phyloP scores from a whole-genome alignment of 441 rosid species.

The Gossypium davidsonii region DNA sequence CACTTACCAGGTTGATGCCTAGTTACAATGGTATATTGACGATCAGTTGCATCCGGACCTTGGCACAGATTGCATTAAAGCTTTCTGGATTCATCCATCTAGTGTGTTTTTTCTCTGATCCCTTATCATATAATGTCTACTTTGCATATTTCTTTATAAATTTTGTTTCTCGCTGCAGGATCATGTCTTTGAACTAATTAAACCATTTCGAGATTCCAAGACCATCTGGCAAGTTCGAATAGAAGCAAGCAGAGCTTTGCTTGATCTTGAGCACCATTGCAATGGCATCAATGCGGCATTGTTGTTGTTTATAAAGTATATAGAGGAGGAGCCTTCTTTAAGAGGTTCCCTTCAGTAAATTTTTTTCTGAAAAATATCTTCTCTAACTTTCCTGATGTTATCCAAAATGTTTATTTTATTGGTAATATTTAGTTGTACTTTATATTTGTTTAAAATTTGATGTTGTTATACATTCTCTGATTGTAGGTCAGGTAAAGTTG shows the following conservation, averaged over 20 bases:
- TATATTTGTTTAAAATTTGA: background rate
- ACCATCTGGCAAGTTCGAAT: conserved; percentile 67
- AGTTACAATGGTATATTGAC: conserved; percentile 95
- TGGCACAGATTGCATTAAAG: conserved; percentile 79
- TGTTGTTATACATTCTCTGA: background rate
- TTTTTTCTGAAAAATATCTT: conserved; percentile 4
- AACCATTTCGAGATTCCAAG: conserved; percentile 60
- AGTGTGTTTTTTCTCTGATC: conserved; percentile 32
- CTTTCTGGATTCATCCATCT: conserved; percentile 74
- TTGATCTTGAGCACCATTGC: conserved; percentile 79
- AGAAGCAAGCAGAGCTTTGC: conserved; percentile 83
- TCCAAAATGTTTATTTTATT: background rate
- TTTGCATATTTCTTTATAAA: conserved; percentile 8
- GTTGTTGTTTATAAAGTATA: conserved; percentile 54
- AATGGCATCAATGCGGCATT: conserved; percentile 79
- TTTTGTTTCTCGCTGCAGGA: conserved; percentile 47
- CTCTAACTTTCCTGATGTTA: background rate
- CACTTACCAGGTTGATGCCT: conserved; percentile 72
- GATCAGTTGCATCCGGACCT: conserved; percentile 81
- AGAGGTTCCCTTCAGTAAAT: conserved; percentile 53
- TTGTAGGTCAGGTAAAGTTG: conserved; percentile 5
- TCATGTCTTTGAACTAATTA: conserved; percentile 63
- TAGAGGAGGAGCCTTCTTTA: conserved; percentile 73
- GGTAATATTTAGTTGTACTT: background rate
- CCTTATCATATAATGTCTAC: conserved; percentile 10